phyloP scores from a whole-genome alignment of 495 filamentous ascomycete species.

The Talaromyces stipitatus region DNA sequence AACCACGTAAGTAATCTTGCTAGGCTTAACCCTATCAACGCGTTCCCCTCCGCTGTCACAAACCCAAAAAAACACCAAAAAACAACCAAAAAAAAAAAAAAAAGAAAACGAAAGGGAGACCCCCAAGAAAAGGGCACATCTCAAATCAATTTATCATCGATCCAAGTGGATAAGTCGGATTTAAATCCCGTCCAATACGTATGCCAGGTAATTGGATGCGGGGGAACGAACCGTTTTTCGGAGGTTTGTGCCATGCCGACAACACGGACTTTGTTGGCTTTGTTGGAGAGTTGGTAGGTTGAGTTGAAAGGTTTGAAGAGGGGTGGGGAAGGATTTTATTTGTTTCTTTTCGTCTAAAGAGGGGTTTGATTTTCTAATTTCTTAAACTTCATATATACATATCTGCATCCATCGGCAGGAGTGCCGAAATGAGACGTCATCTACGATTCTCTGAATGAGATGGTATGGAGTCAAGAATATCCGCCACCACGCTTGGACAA shows the following conservation, averaged over 20 bases:
- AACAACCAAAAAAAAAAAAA: too few species aligned
- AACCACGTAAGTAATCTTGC: too few species aligned
- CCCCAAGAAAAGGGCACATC: background rate
- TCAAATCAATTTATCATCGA: background rate
- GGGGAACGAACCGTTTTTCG: background rate
- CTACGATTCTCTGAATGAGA: background rate
- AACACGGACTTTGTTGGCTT: background rate
- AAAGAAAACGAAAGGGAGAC: too few species aligned
- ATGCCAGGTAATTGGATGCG: background rate
- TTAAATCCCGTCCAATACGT: background rate
- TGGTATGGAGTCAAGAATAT: background rate
- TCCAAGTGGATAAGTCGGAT: background rate
- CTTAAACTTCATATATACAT: background rate
- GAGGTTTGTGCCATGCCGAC: background rate
- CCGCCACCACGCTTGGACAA: background rate
- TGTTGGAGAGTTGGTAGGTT: background rate
- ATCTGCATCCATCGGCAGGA: background rate
- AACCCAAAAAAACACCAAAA: too few species aligned
- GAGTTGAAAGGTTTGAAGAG: background rate
- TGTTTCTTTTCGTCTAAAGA: background rate
- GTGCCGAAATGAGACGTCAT: background rate
- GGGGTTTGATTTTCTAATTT: background rate
- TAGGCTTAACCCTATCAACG: too few species aligned
- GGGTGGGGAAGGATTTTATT: too few species aligned
- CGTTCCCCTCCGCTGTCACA: too few species aligned